Conservation (phyloP, 2,329 filamentous ascomycete genomes). For the Diaporthe aspalathi region DNA sequence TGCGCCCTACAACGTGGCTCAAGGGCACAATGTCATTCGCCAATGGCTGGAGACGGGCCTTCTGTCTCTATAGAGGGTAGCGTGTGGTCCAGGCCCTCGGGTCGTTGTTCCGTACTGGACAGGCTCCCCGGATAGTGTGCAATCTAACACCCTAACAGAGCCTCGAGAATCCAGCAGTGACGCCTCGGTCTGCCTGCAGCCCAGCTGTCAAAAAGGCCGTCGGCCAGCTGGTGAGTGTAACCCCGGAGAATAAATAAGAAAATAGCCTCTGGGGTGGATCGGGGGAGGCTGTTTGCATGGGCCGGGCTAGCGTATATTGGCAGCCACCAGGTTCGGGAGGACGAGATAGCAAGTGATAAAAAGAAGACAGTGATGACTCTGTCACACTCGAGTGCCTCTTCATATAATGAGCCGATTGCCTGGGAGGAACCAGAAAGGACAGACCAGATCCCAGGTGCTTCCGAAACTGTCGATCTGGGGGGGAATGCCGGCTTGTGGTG, state of each 20-base stretch:
- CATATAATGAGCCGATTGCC: conserved; percentile 6
- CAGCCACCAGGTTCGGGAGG: conserved; percentile 18
- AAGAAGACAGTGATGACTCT: not conserved
- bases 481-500: not conserved
- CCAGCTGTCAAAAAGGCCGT: conserved; percentile 13
- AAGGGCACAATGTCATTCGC: conserved; percentile 28
- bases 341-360: not conserved
- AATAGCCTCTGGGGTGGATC: conserved; percentile 10
- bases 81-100: conserved; percentile 24
- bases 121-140: not conserved
- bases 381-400: conserved; percentile 21
- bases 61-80: conserved; percentile 12
- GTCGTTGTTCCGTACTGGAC: not conserved
- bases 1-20: conserved; percentile 20
- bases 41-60: not conserved
- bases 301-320: conserved; percentile 16
- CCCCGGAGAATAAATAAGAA: conserved; percentile 21
- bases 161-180: no score
- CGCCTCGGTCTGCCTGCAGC: conserved; percentile 10
- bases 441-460: conserved; percentile 9
- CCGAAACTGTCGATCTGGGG: conserved; percentile 25
- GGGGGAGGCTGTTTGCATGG: conserved; percentile 18
- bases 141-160: not conserved
- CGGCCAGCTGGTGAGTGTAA: conserved; percentile 35
- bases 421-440: not conserved